These are phyloP conservation scores for Penicillium sumatraense DNA, from an alignment of 2,329 filamentous ascomycete genomes.

Conservation along the genomic window DNA sequence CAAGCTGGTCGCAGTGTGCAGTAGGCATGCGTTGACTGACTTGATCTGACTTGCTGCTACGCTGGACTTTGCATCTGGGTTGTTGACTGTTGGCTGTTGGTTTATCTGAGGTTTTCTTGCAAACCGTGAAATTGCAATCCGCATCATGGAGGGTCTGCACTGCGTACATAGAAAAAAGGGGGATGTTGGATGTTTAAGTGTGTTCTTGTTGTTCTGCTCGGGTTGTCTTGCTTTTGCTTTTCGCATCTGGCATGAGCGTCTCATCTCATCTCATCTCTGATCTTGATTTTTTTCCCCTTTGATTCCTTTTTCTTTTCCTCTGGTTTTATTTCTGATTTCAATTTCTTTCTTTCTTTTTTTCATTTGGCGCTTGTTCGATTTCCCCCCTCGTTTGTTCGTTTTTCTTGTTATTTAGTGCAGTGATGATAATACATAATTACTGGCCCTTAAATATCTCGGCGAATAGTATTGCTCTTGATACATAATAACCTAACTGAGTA, in stretches of 20 bases:
- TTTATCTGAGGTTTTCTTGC: background rate
- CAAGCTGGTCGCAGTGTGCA: constrained; percentile 42
- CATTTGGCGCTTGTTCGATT: background rate
- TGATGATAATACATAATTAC: constrained; percentile 15
- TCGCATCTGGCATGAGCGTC: constrained; percentile 12
- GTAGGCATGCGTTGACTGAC: constrained; percentile 11
- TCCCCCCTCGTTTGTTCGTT: background rate
- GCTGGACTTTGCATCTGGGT: background rate
- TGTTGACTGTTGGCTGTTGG: background rate
- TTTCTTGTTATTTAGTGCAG: background rate
- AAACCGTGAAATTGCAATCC: background rate
- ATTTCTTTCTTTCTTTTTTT: background rate
- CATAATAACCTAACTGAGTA: too few species aligned
- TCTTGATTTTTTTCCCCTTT: background rate
- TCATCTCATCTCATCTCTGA: constrained; percentile 1
- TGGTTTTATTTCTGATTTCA: background rate
- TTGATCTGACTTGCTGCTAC: background rate
- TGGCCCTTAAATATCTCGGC: too few species aligned
- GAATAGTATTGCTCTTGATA: too few species aligned
- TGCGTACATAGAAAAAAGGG: constrained; percentile 14
- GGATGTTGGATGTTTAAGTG: too few species aligned
- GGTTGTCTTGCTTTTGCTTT: background rate
- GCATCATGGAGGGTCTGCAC: background rate
- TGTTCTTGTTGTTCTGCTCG: too few species aligned
- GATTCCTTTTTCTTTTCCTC: background rate